Conservation (phyloP, 2,329 filamentous ascomycete genomes). For the Cryphonectria parasitica region DNA sequence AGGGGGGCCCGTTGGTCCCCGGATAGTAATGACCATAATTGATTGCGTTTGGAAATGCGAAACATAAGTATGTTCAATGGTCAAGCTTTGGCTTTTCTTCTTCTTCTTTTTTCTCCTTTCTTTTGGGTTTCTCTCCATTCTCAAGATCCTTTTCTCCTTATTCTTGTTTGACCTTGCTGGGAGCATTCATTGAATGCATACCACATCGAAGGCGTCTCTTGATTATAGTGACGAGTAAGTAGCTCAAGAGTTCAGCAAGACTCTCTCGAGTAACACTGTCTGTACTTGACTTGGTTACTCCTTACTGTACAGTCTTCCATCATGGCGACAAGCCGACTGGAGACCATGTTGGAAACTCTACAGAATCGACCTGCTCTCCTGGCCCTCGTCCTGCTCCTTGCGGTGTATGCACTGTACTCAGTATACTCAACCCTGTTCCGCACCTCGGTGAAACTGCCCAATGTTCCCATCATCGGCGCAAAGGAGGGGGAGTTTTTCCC, state of each 20-base stretch:
- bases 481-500: not conserved
- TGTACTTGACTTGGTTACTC: too few relatives aligned
- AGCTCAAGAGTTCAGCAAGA: too few relatives aligned
- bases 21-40: not conserved
- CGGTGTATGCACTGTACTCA: not conserved
- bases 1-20: not conserved
- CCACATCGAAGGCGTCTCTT: too few relatives aligned
- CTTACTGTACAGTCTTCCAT: not conserved
- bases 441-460: not conserved
- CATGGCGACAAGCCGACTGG: not conserved
- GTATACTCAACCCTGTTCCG: not conserved
- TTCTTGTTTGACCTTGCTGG: not conserved
- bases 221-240: not conserved
- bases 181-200: not conserved
- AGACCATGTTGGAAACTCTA: not conserved
- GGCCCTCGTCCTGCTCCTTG: not conserved
- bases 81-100: not conserved
- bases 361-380: not conserved
- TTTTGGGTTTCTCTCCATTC: too few relatives aligned
- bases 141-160: too few relatives aligned
- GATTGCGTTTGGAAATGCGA: not conserved
- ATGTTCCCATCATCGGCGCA: conserved; percentile 7
- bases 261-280: too few relatives aligned
- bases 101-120: too few relatives aligned
- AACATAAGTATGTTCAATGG: not conserved